Evolutionary conservation across 768 basidiomycete species (phyloP).

Genomic region (Psilocybe tampanensis): DNA sequence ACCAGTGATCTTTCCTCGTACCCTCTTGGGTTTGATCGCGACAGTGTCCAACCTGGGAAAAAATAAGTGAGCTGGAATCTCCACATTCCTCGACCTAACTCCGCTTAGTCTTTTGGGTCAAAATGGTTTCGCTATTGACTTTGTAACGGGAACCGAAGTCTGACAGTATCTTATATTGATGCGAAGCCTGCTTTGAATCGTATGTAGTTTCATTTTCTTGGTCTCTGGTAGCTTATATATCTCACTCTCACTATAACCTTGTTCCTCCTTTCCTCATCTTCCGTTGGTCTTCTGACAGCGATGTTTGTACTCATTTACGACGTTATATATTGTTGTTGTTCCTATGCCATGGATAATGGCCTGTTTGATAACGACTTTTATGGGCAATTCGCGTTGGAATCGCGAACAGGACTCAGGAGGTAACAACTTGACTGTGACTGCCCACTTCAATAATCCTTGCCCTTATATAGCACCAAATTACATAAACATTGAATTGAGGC

Average conservation of each 20-base stretch:
- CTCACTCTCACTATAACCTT: constrained; percentile 1
- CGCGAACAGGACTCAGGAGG: too few species aligned
- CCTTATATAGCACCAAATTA: neutral
- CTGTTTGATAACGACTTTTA: too few species aligned
- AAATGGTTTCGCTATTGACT: neutral
- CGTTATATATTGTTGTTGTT: constrained; percentile 2
- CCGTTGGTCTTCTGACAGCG: neutral
- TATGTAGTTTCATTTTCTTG: neutral
- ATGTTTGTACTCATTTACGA: constrained; percentile 1
- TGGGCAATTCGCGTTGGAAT: too few species aligned
- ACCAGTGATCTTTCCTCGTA: constrained; percentile 85
- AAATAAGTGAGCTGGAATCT: constrained; percentile 7
- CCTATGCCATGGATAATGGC: neutral
- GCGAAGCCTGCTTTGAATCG: neutral
- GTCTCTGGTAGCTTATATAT: constrained; percentile 5
- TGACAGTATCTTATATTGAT: constrained; percentile 8
- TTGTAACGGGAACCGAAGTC: neutral
- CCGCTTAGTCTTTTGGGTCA: too few species aligned
- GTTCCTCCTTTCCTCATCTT: neutral
- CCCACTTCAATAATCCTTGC: too few species aligned
- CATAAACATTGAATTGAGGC: constrained; percentile 4
- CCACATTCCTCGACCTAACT: neutral
- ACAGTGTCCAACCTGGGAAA: constrained; percentile 35
- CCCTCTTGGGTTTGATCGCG: constrained; percentile 72
- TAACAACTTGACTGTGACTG: too few species aligned